Base-by-base conservation (phyloP, 2,329 filamentous ascomycete genomes). In the Rosellinia necatrix region DNA sequence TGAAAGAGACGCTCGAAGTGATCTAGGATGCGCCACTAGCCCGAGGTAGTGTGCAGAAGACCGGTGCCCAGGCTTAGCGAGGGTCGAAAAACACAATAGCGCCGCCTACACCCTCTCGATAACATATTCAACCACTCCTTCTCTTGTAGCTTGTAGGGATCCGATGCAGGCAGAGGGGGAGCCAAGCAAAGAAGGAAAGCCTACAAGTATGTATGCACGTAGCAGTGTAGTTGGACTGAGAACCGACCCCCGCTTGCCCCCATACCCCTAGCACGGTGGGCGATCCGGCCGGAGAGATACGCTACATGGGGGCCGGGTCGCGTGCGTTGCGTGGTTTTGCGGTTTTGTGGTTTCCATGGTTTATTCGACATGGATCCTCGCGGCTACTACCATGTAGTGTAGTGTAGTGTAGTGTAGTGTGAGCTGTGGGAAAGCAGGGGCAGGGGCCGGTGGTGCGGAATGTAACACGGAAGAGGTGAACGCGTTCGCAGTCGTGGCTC, bases 341-440 rank as follows among this genome's bases (percentile, higher is more conserved):
- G 22, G 22, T n/a, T 42, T 27, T n/a, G n/a, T n/a, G n/a, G n/a
- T n/a, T n/a, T n/a, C n/a, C n/a, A n/a, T n/a, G n/a, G n/a, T n/a
- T n/a, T n/a, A n/a, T 37, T 15, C 25, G 46, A 4, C 40, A 38
- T 50, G 27, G 25, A 25, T 53, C 44, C 30, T 40, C 21, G 30
- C 38, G 40, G 55, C 30, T 53, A 44, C 49, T 51, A 46, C 53
- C 53, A 52, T 43, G 42, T n/a, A n/a, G n/a, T n/a, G n/a, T n/a
- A n/a, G n/a, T n/a, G n/a, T n/a, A n/a, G n/a, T n/a, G n/a, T n/a
- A n/a, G n/a, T n/a, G n/a, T n/a, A n/a, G n/a, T n/a, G n/a, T 48
- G 42, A 56, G 30, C 42, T n/a, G 35, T 48, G 35, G 29, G n/a
- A 53, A 43, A 17, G 22, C 44, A 49, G 38, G 50, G n/a, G n/a